Percentiles rank a stretch among this genome's conserved stretches.
phyloP scores from a whole-genome alignment of 179 eudicot species.

The Patellifolia procumbens region DNA sequence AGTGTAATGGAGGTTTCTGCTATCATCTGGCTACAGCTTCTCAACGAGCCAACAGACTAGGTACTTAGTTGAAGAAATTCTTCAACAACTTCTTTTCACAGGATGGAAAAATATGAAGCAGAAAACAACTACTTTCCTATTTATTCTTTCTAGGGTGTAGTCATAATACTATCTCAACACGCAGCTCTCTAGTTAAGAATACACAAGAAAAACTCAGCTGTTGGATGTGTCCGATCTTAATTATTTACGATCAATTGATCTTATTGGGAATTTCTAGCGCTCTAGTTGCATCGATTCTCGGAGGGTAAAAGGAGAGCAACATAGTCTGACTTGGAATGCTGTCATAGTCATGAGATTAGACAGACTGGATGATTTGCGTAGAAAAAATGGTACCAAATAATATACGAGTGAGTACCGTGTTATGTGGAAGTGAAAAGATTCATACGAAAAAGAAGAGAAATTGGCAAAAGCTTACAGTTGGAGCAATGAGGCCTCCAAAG shows the following conservation, averaged over 20 bases:
- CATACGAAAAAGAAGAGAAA: not conserved
- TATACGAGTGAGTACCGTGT: not conserved
- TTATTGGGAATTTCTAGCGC: no score
- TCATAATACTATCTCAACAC: no score
- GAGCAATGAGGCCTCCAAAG: slow-evolving; percentile 94
- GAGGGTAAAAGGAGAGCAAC: no score
- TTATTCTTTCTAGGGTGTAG: no score
- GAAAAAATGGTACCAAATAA: not conserved
- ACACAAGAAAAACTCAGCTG: no score
- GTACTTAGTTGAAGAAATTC: not conserved
- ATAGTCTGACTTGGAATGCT: no score
- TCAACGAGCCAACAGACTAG: not conserved
- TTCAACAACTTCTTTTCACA: not conserved
- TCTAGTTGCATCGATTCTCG: no score
- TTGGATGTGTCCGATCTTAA: no score
- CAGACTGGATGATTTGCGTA: not conserved
- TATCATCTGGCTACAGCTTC: not conserved
- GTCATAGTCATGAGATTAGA: not conserved
- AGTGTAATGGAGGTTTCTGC: not conserved
- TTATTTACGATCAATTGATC: no score
- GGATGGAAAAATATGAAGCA: not conserved
- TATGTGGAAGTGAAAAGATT: not conserved
- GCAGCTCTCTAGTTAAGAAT: no score
- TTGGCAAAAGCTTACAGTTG: slow-evolving; percentile 60
- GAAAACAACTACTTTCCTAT: not conserved